A percentile compares a stretch with the other conserved stretches of the same genome.
These are phyloP conservation scores for Dissophora globulifera DNA, from an alignment of 192 early-diverging fungal genomes.

Conservation along the genomic window DNA sequence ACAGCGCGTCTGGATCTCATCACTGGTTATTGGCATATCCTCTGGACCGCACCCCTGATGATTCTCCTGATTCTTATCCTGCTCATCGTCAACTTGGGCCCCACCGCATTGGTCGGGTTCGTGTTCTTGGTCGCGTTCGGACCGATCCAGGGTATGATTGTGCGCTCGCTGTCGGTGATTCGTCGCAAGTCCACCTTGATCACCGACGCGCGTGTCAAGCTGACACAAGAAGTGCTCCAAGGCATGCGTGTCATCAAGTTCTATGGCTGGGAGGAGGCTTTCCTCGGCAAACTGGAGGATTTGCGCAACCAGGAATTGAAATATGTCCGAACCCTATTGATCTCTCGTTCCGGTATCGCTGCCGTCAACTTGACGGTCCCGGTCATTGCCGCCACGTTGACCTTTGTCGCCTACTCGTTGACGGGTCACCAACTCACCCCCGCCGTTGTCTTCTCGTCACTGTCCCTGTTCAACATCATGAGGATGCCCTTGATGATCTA, in stretches of 20 bases:
- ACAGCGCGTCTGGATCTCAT: conserved; percentile 57
- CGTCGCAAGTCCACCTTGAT: conserved; percentile 58
- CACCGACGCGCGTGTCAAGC: conserved; percentile 79
- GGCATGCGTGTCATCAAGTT: conserved; percentile 84
- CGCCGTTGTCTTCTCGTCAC: conserved; percentile 83
- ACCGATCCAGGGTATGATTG: conserved; percentile 49
- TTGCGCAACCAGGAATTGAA: conserved; percentile 54
- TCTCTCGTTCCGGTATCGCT: conserved; percentile 53
- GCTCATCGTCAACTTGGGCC: conserved; percentile 63
- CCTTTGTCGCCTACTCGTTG: conserved; percentile 60
- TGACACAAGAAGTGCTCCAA: conserved; percentile 72
- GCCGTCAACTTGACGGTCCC: conserved; percentile 54
- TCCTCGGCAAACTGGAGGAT: conserved; percentile 51
- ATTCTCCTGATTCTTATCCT: conserved; percentile 54
- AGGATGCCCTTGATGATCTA: conserved; percentile 90
- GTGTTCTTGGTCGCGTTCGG: conserved; percentile 58
- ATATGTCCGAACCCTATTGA: conserved; percentile 46
- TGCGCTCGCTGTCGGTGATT: conserved; percentile 35
- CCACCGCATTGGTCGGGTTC: conserved; percentile 72
- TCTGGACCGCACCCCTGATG: conserved; percentile 60
- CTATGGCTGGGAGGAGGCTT: conserved; percentile 73
- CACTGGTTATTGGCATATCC: conserved; percentile 56
- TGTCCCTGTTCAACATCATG: conserved; percentile 94
- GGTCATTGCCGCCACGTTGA: conserved; percentile 60
- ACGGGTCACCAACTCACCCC: conserved; percentile 68